Percentiles rank a stretch among this genome's conserved stretches.
phyloP scores from a whole-genome alignment of 2,329 filamentous ascomycete species.

The Elsinoe fawcettii region DNA sequence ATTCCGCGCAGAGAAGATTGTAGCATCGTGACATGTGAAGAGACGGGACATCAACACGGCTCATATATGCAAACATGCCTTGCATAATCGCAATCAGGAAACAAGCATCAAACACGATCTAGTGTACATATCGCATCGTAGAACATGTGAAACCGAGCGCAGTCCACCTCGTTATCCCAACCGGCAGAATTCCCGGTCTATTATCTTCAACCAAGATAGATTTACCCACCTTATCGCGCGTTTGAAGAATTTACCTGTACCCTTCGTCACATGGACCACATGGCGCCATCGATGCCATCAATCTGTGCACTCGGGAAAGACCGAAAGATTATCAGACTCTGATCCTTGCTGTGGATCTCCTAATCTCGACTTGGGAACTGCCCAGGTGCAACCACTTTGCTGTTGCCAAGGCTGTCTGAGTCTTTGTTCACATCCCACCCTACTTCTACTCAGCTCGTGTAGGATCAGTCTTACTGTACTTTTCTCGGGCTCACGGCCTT shows the following conservation, averaged over 20 bases:
- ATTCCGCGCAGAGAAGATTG: not conserved
- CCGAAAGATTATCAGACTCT: slow-evolving; percentile 3
- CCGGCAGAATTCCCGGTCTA: slow-evolving; percentile 13
- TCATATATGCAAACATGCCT: not conserved
- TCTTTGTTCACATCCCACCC: slow-evolving; percentile 10
- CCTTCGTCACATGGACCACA: slow-evolving; percentile 9
- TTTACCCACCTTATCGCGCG: slow-evolving; percentile 9
- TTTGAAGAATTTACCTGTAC: not conserved
- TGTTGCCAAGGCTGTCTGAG: slow-evolving; percentile 3
- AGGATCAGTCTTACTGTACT: not conserved
- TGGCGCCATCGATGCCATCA: slow-evolving; percentile 4
- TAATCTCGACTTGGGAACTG: not conserved
- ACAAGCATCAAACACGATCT: not conserved
- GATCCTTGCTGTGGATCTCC: slow-evolving; percentile 10
- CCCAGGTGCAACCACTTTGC: not conserved
- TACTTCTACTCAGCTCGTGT: slow-evolving; percentile 6
- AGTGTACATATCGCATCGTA: not conserved
- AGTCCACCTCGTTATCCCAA: slow-evolving; percentile 5
- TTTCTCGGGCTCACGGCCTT: not conserved
- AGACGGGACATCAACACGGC: not conserved
- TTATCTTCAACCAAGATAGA: slow-evolving; percentile 12
- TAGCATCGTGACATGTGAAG: slow-evolving; percentile 1
- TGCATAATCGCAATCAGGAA: not conserved
- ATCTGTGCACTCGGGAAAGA: slow-evolving; percentile 7
- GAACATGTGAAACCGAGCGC: slow-evolving; percentile 6